Conservation (phyloP, 2,329 filamentous ascomycete genomes). For the Zasmidium cellare region DNA sequence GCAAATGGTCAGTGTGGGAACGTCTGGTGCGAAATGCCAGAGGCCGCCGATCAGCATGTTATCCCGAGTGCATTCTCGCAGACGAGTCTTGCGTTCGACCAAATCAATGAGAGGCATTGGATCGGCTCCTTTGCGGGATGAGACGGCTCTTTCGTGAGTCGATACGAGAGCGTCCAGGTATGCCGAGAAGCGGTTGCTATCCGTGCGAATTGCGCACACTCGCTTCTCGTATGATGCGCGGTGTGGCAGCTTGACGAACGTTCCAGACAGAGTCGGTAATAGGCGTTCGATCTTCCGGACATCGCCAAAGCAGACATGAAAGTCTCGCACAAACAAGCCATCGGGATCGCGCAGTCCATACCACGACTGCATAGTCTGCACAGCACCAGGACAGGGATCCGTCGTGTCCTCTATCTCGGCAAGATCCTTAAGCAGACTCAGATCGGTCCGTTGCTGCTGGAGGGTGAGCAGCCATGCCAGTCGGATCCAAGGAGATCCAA, state of each 20-base stretch:
- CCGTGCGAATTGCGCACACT: constrained; percentile 70
- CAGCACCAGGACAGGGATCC: constrained; percentile 59
- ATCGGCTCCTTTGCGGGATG: constrained; percentile 48
- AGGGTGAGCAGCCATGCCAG: constrained; percentile 80
- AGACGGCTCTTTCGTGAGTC: constrained; percentile 48
- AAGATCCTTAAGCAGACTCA: constrained; percentile 69
- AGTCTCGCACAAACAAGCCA: constrained; percentile 67
- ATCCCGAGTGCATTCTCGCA: constrained; percentile 66
- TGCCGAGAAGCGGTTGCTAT: constrained; percentile 55
- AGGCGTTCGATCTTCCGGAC: constrained; percentile 70
- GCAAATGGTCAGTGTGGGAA: constrained; percentile 78
- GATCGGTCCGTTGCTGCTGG: constrained; percentile 65
- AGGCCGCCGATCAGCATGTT: constrained; percentile 60
- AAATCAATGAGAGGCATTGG: constrained; percentile 64
- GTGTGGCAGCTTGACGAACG: constrained; percentile 57
- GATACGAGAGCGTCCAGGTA: constrained; percentile 59
- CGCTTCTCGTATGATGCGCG: constrained; percentile 52
- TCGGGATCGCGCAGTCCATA: constrained; percentile 71
- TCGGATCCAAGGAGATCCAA: constrained; percentile 79
- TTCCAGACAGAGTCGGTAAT: constrained; percentile 68
- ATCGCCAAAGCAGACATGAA: constrained; percentile 75
- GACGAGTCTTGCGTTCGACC: constrained; percentile 57
- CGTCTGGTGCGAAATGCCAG: constrained; percentile 74
- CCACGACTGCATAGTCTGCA: constrained; percentile 65
- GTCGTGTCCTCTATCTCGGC: constrained; percentile 61